Base-by-base conservation (phyloP, 1,284 basidiomycete species). In the Mrakiaceae sp. region DNA sequence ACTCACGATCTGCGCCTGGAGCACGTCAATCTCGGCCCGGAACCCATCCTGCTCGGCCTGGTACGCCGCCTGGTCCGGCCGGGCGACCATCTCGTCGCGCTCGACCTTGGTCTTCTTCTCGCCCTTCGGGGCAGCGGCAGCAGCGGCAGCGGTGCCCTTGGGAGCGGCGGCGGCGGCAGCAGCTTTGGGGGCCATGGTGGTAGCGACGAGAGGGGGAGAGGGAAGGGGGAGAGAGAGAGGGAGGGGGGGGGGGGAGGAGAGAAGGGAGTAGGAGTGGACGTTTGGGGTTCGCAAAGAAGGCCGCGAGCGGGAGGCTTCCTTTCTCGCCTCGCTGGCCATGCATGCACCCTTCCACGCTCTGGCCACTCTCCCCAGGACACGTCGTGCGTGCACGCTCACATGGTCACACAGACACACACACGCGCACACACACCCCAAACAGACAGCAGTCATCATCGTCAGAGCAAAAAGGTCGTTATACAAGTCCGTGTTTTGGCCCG, bases 41-140 rank as follows among this genome's bases (percentile, higher is more conserved):
- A 94, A 77, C 70, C 77, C 83, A 59, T 87, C 84, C 78, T 95
- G 91, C 78, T 95, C 90, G 39, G 81, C 81, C 67, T 94, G 88
- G 75, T 87, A 88, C 46, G 77, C 78, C 57, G 80, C 81, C 77
- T 90, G 90, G 80, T 94, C 91, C 46, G 92, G 91, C 75, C 81
- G 88, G 73, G 68, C 55, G 73, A 75, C 58, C 74, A 72, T 64
- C 74, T 75, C n/a, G 75, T 75, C 75, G 75, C 75, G 57, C 50
- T 67, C 62, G 42, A 49, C 27, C 11, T 14, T 53, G 40, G 42
- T 51, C 53, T 62, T 44, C 48, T 48, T 39, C 48, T 60, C 44
- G 42, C 44, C 27, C n/a, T 39, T n/a, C 42, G 47, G 14, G 42
- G 43, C 40, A 42, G 51, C 42, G 43, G 58, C 59, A 44, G 64